Conservation (phyloP, 176 grass and related monocot genomes). For the Oryza brachyantha region DNA sequence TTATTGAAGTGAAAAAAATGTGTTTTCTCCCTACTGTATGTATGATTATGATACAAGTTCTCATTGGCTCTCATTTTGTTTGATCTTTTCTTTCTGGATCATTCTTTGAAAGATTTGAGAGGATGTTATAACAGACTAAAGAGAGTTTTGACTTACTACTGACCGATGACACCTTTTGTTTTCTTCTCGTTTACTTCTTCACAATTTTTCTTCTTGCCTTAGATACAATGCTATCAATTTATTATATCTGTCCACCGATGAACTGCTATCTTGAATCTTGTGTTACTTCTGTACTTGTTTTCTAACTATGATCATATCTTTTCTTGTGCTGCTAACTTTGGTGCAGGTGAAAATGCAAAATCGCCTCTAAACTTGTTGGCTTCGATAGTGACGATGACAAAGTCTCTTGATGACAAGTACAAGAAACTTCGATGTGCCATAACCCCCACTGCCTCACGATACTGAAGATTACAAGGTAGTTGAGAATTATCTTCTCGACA, state of each 20-base stretch:
- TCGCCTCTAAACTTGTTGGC: slow-evolving; percentile 89
- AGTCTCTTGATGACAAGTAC: slow-evolving; percentile 90
- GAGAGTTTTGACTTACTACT: background rate
- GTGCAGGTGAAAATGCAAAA: slow-evolving; percentile 97
- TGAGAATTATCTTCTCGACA: slow-evolving; percentile 76
- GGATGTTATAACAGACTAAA: background rate
- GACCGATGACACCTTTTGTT: background rate
- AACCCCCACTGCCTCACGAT: slow-evolving; percentile 59
- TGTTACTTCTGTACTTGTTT: background rate
- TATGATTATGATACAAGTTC: slow-evolving; percentile 9
- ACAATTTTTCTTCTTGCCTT: slow-evolving; percentile 1
- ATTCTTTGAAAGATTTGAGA: too few species aligned
- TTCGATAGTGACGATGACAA: slow-evolving; percentile 71
- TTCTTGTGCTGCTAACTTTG: slow-evolving; percentile 19
- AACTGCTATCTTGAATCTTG: background rate
- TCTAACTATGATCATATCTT: slow-evolving; percentile 9
- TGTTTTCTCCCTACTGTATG: background rate
- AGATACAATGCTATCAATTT: too few species aligned
- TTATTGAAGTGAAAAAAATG: background rate
- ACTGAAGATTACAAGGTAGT: slow-evolving; percentile 87
- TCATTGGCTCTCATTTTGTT: slow-evolving; percentile 3
- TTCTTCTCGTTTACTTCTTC: background rate
- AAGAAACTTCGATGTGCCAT: slow-evolving; percentile 78
- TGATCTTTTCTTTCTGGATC: background rate
- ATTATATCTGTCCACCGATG: slow-evolving; percentile 3